Base-by-base conservation (phyloP, 2,329 filamentous ascomycete species). In the Hymenoscyphus scutula region DNA sequence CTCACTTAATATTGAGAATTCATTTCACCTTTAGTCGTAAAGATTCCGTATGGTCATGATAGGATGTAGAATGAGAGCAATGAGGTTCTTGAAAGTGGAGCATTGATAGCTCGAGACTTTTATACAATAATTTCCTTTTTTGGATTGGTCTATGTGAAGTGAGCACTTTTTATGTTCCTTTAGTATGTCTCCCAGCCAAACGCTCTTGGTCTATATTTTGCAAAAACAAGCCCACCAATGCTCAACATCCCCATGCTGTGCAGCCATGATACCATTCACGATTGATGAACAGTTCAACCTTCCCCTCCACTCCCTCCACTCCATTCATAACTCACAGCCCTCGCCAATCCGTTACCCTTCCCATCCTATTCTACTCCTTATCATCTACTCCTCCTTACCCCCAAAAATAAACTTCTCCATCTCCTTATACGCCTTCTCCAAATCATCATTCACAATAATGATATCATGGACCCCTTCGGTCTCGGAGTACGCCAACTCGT, bases 401-500 rank as follows among this genome's bases (percentile, higher is more conserved):
- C 25, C 64, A 59, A 83, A 77, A 62, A 84, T 75, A 74, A 80
- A 84, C 27, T 77, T 76, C 67, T 80, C 84, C 25, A 86, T 73
- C 70, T 84, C 76, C 72, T 77, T 76, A 73, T 81, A 84, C 0
- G 83, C 82, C 68, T 75, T 80, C 64, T 87, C 84, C 62, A 88
- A 70, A 69, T 87, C 82, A 73, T 89, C 85, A 72, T 90, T 90
- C 53, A 89, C 80, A 62, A 90, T 81, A 65, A 86, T 81, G 72
- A 83, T 79, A 71, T 90, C 87, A 74, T 88, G 84, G 10, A 85
- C 84, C 19, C 88, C 89, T 0, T 85, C 84, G 1, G 82, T 84
- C 76, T 87, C 83, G 51, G 89, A 81, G 74, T 84, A 95, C 65
- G 88, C 89, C 65, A 96, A 81, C 80, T 96, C 91, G 56, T 85